Base-by-base conservation (phyloP, 2,329 filamentous ascomycete genomes). In the Colletotrichum sojae region DNA sequence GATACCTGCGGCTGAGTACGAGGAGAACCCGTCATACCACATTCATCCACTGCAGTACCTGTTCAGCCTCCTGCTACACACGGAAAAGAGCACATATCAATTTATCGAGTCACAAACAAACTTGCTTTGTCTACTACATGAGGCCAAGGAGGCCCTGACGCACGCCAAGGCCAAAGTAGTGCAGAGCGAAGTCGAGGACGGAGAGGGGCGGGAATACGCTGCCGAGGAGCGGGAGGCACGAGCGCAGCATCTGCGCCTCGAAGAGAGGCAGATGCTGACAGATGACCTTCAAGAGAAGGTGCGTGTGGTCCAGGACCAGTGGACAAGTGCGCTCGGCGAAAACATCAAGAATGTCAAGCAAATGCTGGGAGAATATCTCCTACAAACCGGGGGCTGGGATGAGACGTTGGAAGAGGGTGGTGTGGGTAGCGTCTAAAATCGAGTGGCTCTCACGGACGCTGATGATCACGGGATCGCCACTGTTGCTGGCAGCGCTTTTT, bases 21-120 rank as follows among this genome's bases (percentile, higher is more conserved):
- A 91, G 3, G 96, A 98, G 82, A 98, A 95, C 75, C 94, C 94
- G 0, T 86, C 86, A 18, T 98, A 98, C 78, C 86, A 88, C 72
- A 83, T 89, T 1, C 93, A 94, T 76, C 96, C 96, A 12, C 81
- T 98, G 77, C 94, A 98, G 80, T 98, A 99, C 78, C 86, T 99
- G 0, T 96, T 94, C 79, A 92, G 90, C 54, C 83, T 98, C 25
- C 85, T 99, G 9, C 88, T 91, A 6, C 95, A 98, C 75, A 92
- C 94, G 0, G 94, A 97, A 78, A 97, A 96, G 83, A 95, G 92
- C 74, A 95, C 94, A 9, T 97, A 97, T 76, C 96, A 98, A 79
- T 98, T 97, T 81, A 98, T 98, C 75, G 96, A 98, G 83, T 92
- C 91, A 6, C 95, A 98, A 83, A 95, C 90, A 36, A 98, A 98